Base-by-base conservation (phyloP, 176 grass and related monocot species). In the Dendrocalamus sinicus region DNA sequence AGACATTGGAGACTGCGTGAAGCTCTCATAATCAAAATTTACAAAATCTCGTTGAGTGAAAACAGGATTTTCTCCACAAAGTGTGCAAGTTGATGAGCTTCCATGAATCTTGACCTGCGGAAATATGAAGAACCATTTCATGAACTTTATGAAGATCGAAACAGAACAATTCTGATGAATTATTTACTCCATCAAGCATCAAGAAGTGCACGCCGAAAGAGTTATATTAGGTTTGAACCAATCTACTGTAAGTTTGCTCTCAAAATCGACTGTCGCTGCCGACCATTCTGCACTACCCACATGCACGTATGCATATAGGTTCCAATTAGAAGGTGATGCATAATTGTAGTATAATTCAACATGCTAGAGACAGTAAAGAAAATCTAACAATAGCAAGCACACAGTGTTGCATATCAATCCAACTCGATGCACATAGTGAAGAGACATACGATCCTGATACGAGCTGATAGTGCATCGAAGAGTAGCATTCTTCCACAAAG, bases 401-500 rank as follows among this genome's bases (percentile, higher is more conserved):
- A 12, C 12, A 12, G 0, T 28, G 60, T 63, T 63, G 12, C 5
- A 28, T 63, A 63, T 63, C 23, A 63, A 63, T 63, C 60, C 14
- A 63, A 28, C 60, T 6, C 50, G 46, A 15, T 10, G 14, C 9
- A 67, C 32, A 32, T 8, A 70, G 61, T 72, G 40, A 85, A 94
- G 17, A 84, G 35, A 88, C 91, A 3, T 96, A 99, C 96, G 41
- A 88, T 94, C 70, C 88, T 89, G 70, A 92, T 76, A 76, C 92
- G 75, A 88, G 96, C 82, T 75, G 96, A 94, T 8, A 96, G 82
- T 26, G 93, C 90, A 24, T 99, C 96, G 86, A 99, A 92, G 32
- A 96, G 84, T 88, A 99, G 90, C 93, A 96, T 96, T 88, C 96
- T 94, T 83, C 91, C 90, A 70, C 83, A 91, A 53, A 99, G 92